These are phyloP conservation scores for Eimeria falciformis DNA, from an alignment of 169 alveolate species.

Conservation along the genomic window DNA sequence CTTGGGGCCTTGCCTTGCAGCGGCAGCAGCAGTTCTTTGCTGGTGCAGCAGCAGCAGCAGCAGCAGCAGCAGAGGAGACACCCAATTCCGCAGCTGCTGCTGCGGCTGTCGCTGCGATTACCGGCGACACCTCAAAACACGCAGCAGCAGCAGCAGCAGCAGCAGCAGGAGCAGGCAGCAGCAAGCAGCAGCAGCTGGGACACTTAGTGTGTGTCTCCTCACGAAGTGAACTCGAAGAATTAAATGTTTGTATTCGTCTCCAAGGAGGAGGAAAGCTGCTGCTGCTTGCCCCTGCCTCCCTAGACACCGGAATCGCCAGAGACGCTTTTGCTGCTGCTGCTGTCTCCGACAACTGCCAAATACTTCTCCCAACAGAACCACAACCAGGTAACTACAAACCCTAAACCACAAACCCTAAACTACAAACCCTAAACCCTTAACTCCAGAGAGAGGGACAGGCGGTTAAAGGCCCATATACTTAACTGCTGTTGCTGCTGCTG, in stretches of 20 bases:
- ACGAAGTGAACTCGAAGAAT: background rate
- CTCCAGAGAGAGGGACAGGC: slow-evolving; percentile 71
- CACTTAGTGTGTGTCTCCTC: background rate
- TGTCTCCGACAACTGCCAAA: background rate
- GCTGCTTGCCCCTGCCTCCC: background rate
- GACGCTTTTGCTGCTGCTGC: background rate
- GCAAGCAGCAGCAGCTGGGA: background rate
- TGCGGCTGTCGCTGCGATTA: slow-evolving; percentile 3
- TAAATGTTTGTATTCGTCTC: background rate
- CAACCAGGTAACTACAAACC: background rate
- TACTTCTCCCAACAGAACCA: background rate
- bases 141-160: slow-evolving; percentile 61
- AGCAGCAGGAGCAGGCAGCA: background rate
- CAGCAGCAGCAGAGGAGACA: background rate
- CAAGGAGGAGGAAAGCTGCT: background rate
- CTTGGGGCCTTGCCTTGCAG: slow-evolving; percentile 14
- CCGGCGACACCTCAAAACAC: background rate
- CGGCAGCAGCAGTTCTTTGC: background rate
- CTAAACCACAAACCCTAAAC: background rate
- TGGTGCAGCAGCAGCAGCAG: slow-evolving; percentile 15
- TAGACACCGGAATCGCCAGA: background rate
- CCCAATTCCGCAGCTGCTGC: slow-evolving; percentile 33
- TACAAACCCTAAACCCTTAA: background rate
- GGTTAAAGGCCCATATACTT: slow-evolving; percentile 70
- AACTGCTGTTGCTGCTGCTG: background rate